Evolutionary conservation across 2,329 filamentous ascomycete species (phyloP).

Genomic region (Aspergillus versicolor): DNA sequence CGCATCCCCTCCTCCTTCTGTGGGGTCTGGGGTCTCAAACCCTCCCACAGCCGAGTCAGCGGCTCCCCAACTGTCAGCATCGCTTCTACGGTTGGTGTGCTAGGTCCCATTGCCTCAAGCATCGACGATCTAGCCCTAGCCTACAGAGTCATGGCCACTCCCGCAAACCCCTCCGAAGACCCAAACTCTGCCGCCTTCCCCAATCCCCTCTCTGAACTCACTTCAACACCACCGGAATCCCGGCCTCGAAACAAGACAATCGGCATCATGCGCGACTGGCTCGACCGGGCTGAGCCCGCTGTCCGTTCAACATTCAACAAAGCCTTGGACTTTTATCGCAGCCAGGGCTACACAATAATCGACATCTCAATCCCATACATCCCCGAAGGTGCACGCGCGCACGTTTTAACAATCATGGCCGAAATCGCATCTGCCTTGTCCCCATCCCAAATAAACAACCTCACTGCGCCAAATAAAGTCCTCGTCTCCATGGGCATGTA

Average conservation of each 20-base stretch:
- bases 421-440: constrained; percentile 61
- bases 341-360: constrained; percentile 42
- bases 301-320: constrained; percentile 64
- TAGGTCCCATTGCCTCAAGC: constrained; percentile 73
- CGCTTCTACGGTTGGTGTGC: constrained; percentile 63
- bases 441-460: constrained; percentile 52
- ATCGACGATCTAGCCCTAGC: constrained; percentile 76
- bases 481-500: constrained; percentile 62
- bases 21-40: constrained; percentile 78
- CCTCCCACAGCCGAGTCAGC: constrained; percentile 69
- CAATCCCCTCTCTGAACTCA: constrained; percentile 41
- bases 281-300: constrained; percentile 64
- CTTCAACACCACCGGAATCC: constrained; percentile 42
- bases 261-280: constrained; percentile 68
- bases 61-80: constrained; percentile 58
- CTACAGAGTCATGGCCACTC: constrained; percentile 76
- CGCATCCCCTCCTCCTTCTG: constrained; percentile 74
- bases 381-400: constrained; percentile 71
- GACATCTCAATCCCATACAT: constrained; percentile 57
- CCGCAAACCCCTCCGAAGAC: constrained; percentile 59
- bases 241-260: constrained; percentile 57
- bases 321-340: constrained; percentile 57
- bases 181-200: constrained; percentile 63
- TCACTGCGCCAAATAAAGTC: constrained; percentile 68
- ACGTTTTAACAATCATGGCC: constrained; percentile 72